Evolutionary conservation across 345 rosid genomes (phyloP), one percentile per base, ranked within the genome.

Genomic region (Capsella bursapastoris): DNA sequence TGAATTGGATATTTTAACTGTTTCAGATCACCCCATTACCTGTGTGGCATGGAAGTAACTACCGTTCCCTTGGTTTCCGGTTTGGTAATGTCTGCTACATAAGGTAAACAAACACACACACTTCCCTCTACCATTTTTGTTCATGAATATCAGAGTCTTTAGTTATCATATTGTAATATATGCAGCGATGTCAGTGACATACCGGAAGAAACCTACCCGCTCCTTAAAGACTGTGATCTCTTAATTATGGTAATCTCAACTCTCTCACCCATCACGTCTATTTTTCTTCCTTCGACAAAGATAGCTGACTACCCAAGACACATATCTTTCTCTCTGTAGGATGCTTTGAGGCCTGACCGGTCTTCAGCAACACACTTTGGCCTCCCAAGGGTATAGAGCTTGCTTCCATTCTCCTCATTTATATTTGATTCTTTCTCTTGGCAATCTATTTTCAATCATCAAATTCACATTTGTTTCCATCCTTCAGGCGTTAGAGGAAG

Each of bases 361-460:
- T 93, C 96, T 66, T 91, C 97, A 56, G 64, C 95, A 62, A 91
- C 95, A 4, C 97, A 93, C 84, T 93, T 93, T 72, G 97, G 98
- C 59, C 94, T 88, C 66, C 96, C 98, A 35, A 85, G 87, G 94
- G 98, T 93, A 87, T 22, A 10, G 9, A 32, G 86, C 48, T 38
- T 44, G 41, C 48, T 47, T 27, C 51, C 29, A 15, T 22, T 67
- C 28, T 32, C 48, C 22, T 55, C 53, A 15, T 22, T 22, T 64
- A 61, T 28, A 7, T 50, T 16, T 66, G 31, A 12, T 38, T 18
- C 11, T 29, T 16, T n/a, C 28, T 66, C 45, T 28, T 16, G 32
- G 8, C 51, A 15, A 15, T 47, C 15, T n/a, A 47, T 47, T 47
- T 14, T 7, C 11, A 35, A 15, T 14, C 48, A 37, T 22, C 18